Conservation (phyloP, 805 yeast species). For the Ogataea nonfermentans region DNA sequence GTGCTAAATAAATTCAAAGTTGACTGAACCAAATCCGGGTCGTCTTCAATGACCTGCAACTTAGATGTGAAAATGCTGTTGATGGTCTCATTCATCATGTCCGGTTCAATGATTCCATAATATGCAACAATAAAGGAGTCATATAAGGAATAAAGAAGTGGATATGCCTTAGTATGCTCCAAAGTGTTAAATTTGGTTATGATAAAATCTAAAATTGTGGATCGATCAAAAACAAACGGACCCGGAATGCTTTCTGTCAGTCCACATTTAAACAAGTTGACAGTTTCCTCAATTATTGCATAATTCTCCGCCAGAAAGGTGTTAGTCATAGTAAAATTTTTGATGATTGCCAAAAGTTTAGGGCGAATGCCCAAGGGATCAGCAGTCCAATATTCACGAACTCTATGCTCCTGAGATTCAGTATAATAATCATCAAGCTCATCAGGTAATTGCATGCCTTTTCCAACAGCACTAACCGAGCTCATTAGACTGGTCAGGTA, state of each 20-base stretch:
- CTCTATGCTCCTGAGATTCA: conserved; percentile 28
- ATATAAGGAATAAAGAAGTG: conserved; percentile 44
- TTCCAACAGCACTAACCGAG: conserved; percentile 69
- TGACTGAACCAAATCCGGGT: conserved; percentile 59
- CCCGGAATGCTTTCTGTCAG: conserved; percentile 61
- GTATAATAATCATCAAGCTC: conserved; percentile 44
- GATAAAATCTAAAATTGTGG: conserved; percentile 41
- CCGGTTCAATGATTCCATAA: conserved; percentile 32
- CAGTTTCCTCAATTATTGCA: conserved; percentile 58
- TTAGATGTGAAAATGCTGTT: conserved; percentile 38
- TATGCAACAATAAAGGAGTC: conserved; percentile 44
- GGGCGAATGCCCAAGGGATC: conserved; percentile 48
- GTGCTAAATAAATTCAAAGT: conserved; percentile 51
- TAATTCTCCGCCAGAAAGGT: conserved; percentile 41
- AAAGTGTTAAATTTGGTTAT: conserved; percentile 32
- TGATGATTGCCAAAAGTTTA: conserved; percentile 40
- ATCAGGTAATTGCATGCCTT: conserved; percentile 60
- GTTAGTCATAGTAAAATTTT: conserved; percentile 41
- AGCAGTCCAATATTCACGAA: conserved; percentile 44
- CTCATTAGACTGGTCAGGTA: conserved; percentile 56
- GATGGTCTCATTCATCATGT: conserved; percentile 38
- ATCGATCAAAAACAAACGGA: conserved; percentile 56
- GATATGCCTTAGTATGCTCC: conserved; percentile 35
- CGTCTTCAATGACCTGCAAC: conserved; percentile 39
- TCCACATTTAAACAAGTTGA: conserved; percentile 62